Evolutionary conservation across 306 rosid species (phyloP).

Genomic region (Rubus parviflorus): DNA sequence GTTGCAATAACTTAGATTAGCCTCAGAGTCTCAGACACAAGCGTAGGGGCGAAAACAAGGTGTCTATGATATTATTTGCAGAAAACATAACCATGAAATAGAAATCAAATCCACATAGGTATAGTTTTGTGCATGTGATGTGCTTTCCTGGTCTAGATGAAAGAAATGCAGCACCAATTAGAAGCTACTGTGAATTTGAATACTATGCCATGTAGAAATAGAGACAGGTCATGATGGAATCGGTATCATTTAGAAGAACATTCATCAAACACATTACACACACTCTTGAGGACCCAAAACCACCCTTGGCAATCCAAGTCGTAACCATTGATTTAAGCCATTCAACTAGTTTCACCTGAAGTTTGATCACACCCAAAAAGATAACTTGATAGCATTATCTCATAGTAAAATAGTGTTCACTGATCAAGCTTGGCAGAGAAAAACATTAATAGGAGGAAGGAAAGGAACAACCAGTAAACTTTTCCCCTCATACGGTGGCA

Average conservation of each 20-base stretch:
- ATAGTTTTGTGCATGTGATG: too few species aligned
- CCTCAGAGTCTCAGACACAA: too few species aligned
- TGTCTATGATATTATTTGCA: not conserved
- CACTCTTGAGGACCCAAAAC: too few species aligned
- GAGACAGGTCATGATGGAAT: too few species aligned
- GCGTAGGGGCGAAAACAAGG: not conserved
- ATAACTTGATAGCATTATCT: not conserved
- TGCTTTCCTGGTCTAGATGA: not conserved
- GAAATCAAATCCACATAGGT: too few species aligned
- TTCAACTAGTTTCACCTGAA: not conserved
- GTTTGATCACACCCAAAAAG: not conserved
- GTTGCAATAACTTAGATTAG: not conserved
- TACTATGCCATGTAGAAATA: too few species aligned
- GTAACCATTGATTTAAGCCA: not conserved
- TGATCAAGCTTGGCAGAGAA: too few species aligned
- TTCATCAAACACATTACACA: too few species aligned
- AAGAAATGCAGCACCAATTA: too few species aligned
- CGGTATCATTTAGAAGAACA: too few species aligned
- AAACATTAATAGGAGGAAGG: not conserved
- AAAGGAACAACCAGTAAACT: not conserved
- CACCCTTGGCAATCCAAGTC: not conserved
- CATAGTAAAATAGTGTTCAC: too few species aligned
- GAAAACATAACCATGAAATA: not conserved
- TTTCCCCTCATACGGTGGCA: not conserved
- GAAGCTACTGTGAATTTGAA: too few species aligned